Conservation (phyloP, 768 basidiomycete genomes). For the Dioszegia aurantiaca region DNA sequence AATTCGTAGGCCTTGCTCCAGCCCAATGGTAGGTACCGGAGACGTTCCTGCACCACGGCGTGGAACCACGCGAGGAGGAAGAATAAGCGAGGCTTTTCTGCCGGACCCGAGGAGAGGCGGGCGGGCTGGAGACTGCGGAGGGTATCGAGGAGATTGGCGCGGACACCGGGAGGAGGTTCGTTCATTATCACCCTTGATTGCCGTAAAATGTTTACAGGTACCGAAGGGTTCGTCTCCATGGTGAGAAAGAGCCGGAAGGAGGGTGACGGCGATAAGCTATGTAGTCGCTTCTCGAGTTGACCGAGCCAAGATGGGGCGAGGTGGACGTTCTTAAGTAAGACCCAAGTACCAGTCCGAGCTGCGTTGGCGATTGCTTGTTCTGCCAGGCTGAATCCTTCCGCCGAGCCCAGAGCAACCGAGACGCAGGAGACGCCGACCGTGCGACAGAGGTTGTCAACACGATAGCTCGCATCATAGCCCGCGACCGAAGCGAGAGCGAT, state of each 20-base stretch:
- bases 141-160: slow-evolving; percentile 91
- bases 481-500: slow-evolving; percentile 87
- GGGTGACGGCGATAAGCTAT: slow-evolving; percentile 81
- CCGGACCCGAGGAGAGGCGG: slow-evolving; percentile 72
- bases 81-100: slow-evolving; percentile 86
- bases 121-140: slow-evolving; percentile 71
- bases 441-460: slow-evolving; percentile 52
- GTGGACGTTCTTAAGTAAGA: slow-evolving; percentile 95
- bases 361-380: slow-evolving; percentile 94
- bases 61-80: slow-evolving; percentile 99
- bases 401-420: slow-evolving; percentile 96
- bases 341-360: slow-evolving; percentile 91
- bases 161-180: slow-evolving; percentile 94
- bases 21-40: slow-evolving; percentile 91
- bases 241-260: slow-evolving; percentile 96
- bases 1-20: slow-evolving; percentile 98
- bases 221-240: slow-evolving; percentile 92
- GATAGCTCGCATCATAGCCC: slow-evolving; percentile 97
- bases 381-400: slow-evolving; percentile 92
- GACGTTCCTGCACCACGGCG: slow-evolving; percentile 91
- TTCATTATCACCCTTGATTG: slow-evolving; percentile 98
- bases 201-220: slow-evolving; percentile 93
- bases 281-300: slow-evolving; percentile 92
- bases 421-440: slow-evolving; percentile 72
- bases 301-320: slow-evolving; percentile 93